These are phyloP conservation scores for Pestalotiopsis sp. DNA, from an alignment of 2,329 filamentous ascomycete genomes.

Conservation along the genomic window DNA sequence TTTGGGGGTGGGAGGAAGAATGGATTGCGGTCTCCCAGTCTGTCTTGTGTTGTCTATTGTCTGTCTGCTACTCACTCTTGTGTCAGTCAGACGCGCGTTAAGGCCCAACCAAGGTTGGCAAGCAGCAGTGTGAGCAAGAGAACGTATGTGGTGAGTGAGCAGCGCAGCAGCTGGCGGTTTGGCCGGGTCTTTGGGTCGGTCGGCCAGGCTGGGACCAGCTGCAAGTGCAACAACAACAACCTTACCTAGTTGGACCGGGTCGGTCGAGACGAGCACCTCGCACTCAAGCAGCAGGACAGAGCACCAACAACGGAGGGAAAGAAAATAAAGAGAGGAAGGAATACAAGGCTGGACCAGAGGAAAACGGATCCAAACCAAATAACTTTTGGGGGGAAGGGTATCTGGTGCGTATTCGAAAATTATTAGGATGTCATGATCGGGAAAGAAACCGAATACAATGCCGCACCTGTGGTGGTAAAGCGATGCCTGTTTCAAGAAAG, in stretches of 20 bases:
- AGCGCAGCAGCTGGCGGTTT: neutral
- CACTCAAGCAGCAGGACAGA: neutral
- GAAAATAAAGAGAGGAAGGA: neutral
- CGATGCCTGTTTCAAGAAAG: constrained; percentile 8
- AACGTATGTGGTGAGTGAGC: neutral
- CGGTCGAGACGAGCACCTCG: neutral
- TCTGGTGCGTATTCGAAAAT: constrained; percentile 1
- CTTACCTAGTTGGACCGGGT: neutral
- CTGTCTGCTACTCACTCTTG: neutral
- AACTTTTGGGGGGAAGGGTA: neutral
- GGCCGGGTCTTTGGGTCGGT: neutral
- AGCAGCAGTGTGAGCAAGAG: neutral
- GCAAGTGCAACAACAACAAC: neutral
- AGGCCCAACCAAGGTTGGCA: constrained; percentile 9
- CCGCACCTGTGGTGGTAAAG: neutral
- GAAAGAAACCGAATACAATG: constrained; percentile 4
- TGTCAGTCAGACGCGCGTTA: constrained; percentile 17
- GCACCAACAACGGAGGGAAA: neutral
- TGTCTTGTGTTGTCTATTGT: constrained; percentile 1
- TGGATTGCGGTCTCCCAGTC: constrained; percentile 8
- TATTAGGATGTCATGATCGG: constrained; percentile 13
- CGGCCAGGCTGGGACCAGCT: neutral
- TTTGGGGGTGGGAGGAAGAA: neutral
- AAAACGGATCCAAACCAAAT: neutral
- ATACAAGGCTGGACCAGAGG: neutral